Conservation (phyloP, 2,329 filamentous ascomycete species). For the Akanthomyces uredinophilus region DNA sequence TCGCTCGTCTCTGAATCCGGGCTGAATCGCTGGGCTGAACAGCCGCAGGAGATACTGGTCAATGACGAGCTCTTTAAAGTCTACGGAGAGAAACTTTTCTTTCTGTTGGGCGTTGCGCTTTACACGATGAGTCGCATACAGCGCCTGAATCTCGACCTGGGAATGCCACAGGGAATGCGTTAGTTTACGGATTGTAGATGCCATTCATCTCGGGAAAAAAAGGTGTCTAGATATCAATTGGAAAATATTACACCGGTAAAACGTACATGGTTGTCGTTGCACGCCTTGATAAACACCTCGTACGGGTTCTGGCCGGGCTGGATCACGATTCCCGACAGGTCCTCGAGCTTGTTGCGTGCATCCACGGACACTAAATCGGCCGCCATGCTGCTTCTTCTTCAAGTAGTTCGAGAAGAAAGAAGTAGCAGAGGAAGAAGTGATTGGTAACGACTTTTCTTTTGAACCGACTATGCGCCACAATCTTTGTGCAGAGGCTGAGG, state of each 20-base stretch:
- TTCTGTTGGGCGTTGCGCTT: conserved; percentile 73
- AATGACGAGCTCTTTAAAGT: conserved; percentile 66
- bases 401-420: not conserved
- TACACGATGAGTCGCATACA: conserved; percentile 69
- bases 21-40: conserved; percentile 57
- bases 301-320: conserved; percentile 66
- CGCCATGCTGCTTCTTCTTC: not conserved
- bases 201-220: too few relatives aligned
- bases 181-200: not conserved
- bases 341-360: conserved; percentile 47
- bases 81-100: conserved; percentile 62
- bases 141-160: conserved; percentile 61
- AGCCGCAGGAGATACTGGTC: conserved; percentile 72
- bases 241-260: too few relatives aligned
- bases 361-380: conserved; percentile 35
- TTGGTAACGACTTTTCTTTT: not conserved
- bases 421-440: not conserved
- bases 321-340: conserved; percentile 47
- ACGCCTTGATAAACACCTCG: conserved; percentile 64
- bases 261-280: conserved; percentile 61
- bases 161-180: not conserved
- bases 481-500: not conserved
- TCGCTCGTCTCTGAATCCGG: conserved; percentile 67
- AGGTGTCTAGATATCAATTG: too few relatives aligned
- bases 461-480: not conserved